Evolutionary conservation across 75 land plant genomes (phyloP).

Genomic region (Selaginella tamariscina): DNA sequence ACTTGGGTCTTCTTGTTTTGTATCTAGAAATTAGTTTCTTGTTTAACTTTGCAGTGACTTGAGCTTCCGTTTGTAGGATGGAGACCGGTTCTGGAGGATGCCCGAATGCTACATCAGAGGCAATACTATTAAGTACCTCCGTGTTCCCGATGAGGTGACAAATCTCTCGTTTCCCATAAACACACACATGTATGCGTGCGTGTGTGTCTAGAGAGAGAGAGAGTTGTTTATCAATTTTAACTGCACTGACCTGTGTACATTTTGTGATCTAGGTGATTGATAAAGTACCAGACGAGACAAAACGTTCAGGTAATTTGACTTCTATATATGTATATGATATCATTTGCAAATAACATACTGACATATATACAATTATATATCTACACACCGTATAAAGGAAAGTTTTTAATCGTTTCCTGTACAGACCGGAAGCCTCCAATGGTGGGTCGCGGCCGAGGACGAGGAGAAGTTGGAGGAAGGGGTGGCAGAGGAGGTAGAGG

Average conservation of each 20-base stretch:
- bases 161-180: background rate
- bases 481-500: slow-evolving; percentile 22
- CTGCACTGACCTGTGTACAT: background rate
- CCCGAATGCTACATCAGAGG: slow-evolving; percentile 98
- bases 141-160: slow-evolving; percentile 95
- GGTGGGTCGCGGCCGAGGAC: slow-evolving; percentile 71
- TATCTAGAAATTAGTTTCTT: background rate
- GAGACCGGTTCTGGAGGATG: slow-evolving; percentile 99
- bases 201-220: background rate
- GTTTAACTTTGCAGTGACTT: background rate
- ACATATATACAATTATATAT: background rate
- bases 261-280: slow-evolving; percentile 55
- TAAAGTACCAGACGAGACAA: slow-evolving; percentile 88
- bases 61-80: slow-evolving; percentile 54
- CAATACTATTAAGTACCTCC: slow-evolving; percentile 93
- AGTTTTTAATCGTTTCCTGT: background rate
- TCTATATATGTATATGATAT: background rate
- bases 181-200: background rate
- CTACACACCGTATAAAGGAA: background rate
- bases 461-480: slow-evolving; percentile 46
- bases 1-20: background rate
- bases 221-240: background rate
- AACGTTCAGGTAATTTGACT: slow-evolving; percentile 45
- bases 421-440: slow-evolving; percentile 79
- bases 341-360: background rate